Evolutionary conservation across 1,284 basidiomycete species (phyloP).

Genomic region (Ustilago curta): DNA sequence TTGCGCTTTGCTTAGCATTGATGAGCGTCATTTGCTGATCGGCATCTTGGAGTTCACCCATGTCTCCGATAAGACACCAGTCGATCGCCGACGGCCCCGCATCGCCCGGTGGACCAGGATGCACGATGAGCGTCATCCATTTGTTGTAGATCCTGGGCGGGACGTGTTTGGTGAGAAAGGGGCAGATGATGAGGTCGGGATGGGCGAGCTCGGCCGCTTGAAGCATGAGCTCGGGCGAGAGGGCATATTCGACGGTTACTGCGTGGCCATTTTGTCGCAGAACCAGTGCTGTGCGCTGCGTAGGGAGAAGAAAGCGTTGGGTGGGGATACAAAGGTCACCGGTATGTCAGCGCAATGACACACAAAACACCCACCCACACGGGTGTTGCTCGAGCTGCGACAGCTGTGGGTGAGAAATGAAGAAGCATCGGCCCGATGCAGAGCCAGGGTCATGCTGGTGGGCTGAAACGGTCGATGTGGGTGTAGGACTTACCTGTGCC

Average conservation of each 20-base stretch:
- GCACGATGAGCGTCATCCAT: slow-evolving; percentile 72
- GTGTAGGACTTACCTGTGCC: slow-evolving; percentile 29
- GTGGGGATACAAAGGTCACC: neutral
- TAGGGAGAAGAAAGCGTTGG: neutral
- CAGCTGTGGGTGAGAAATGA: neutral
- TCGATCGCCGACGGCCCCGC: slow-evolving; percentile 72
- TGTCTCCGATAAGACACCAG: slow-evolving; percentile 71
- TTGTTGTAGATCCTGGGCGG: slow-evolving; percentile 70
- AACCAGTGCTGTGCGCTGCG: slow-evolving; percentile 64
- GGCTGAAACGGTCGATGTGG: neutral
- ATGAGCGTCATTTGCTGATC: slow-evolving; percentile 67
- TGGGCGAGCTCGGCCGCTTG: slow-evolving; percentile 67
- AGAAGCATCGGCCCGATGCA: neutral
- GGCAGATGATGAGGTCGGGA: slow-evolving; percentile 71
- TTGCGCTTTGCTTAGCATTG: slow-evolving; percentile 46
- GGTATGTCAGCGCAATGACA: neutral
- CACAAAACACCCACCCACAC: neutral
- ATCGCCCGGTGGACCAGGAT: slow-evolving; percentile 72
- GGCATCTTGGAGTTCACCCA: slow-evolving; percentile 66
- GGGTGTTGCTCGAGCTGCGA: neutral
- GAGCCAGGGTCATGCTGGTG: neutral
- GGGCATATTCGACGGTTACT: slow-evolving; percentile 70
- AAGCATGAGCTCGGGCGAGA: slow-evolving; percentile 70
- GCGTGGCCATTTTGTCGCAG: slow-evolving; percentile 69
- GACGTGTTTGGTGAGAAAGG: slow-evolving; percentile 71